These are phyloP conservation scores for Kwoniella europaea DNA, from an alignment of 768 basidiomycete species.

Conservation along the genomic window DNA sequence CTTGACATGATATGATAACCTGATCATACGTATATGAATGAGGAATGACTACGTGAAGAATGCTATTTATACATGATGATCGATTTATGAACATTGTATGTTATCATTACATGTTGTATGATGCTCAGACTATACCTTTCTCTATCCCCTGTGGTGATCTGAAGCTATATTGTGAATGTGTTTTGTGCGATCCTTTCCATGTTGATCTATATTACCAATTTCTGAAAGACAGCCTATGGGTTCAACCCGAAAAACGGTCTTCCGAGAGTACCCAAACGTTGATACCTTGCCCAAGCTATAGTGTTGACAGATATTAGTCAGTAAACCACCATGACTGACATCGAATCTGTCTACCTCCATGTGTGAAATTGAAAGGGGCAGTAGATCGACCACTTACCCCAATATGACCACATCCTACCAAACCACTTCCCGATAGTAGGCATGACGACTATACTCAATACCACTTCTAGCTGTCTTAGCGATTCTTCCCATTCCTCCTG, in stretches of 20 bases:
- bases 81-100: background rate
- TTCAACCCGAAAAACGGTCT: constrained; percentile 23
- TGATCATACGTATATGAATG: background rate
- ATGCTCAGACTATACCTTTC: too few species aligned
- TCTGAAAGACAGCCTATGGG: background rate
- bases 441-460: constrained; percentile 77
- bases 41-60: too few species aligned
- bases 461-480: constrained; percentile 78
- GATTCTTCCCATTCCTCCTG: constrained; percentile 95
- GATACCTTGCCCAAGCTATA: constrained; percentile 27
- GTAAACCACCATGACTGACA: background rate
- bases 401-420: constrained; percentile 82
- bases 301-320: background rate
- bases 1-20: constrained; percentile 49
- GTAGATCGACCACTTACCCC: constrained; percentile 66
- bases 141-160: too few species aligned
- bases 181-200: background rate
- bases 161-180: background rate
- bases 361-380: too few species aligned
- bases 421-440: constrained; percentile 88
- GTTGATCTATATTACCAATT: too few species aligned
- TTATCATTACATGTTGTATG: background rate
- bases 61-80: background rate
- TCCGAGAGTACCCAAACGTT: constrained; percentile 17
- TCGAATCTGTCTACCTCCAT: background rate